A percentile compares a stretch with the other conserved stretches of the same genome.
phyloP scores from a whole-genome alignment of 1,139 yeast species.

The Magnusiomyces paraingens region DNA sequence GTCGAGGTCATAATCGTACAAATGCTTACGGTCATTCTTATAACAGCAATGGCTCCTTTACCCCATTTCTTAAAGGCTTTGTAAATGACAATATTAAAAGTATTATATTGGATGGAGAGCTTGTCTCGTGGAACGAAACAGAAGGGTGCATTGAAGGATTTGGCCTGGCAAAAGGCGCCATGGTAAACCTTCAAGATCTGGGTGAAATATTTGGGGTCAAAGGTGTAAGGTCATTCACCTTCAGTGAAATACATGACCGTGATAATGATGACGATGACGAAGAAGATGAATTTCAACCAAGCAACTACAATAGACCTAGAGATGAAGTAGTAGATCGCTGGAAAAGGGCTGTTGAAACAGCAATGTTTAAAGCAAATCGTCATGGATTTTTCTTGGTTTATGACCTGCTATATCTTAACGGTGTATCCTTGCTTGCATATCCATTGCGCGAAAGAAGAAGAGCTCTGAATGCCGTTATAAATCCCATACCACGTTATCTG shows the following conservation, averaged over 20 bases:
- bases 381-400: slow-evolving; percentile 54
- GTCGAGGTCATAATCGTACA: slow-evolving; percentile 70
- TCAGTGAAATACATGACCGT: background rate
- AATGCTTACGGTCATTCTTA: slow-evolving; percentile 62
- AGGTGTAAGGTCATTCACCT: too few relatives aligned
- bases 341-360: background rate
- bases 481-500: slow-evolving; percentile 37
- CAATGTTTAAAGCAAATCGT: background rate
- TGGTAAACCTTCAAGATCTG: background rate
- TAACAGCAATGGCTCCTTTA: slow-evolving; percentile 49
- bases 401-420: slow-evolving; percentile 68
- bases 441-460: slow-evolving; percentile 53
- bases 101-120: slow-evolving; percentile 79
- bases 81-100: slow-evolving; percentile 40
- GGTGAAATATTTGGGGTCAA: background rate
- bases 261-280: background rate
- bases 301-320: background rate
- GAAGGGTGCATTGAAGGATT: slow-evolving; percentile 4
- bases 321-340: background rate
- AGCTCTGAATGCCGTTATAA: slow-evolving; percentile 44
- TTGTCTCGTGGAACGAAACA: slow-evolving; percentile 72
- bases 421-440: slow-evolving; percentile 46
- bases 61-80: slow-evolving; percentile 46
- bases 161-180: background rate
- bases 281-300: background rate